Base-by-base conservation (phyloP, 2,329 filamentous ascomycete genomes). In the Penicillium sp. region DNA sequence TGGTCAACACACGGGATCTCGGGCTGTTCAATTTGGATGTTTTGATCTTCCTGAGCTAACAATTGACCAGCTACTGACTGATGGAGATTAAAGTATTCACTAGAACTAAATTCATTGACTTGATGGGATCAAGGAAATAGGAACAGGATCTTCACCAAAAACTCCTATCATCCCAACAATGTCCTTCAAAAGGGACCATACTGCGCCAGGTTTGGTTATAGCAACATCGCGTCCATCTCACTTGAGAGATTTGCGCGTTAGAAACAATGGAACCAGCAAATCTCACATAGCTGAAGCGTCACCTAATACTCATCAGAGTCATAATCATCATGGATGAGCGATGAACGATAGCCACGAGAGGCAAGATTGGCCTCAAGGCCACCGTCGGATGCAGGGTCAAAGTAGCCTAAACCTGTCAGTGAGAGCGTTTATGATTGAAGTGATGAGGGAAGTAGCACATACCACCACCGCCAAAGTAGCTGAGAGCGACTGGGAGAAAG, bases 281-380 rank as follows among this genome's bases (percentile, higher is more conserved):
- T 11, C 35, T 13, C 52, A 50, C 14, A 43, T 19, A 52, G 44
- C 34, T 34, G 41, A 38, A 19, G 29, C 29, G 50, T 41, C 42
- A 53, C 28, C 52, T 65, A 73, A 37, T 75, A 74, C 49, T 89
- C 86, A 45, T 90, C 87, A 28, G 83, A 87, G 63, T 92, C 88
- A 42, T 70, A 82, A 55, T 82, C 87, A 39, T 92, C 87, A 57
- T 93, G 87, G 2, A 87, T 83, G 50, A 91, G 70, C 19, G 95
- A 76, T 2, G 88, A 86, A 50, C 89, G 80, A 69, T 91, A 95
- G 56, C 88, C 77, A 52, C 89, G 78, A 50, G 82, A 86, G 1
- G 88, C 87, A 53, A 99, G 74, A 65, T 97, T 92, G 64, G 95
- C 89, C 64, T 95, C 90, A 18, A 97, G 76, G 0, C 92, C 90